Conservation (phyloP, 805 yeast genomes). For the Debaryomyces prosopidis region DNA sequence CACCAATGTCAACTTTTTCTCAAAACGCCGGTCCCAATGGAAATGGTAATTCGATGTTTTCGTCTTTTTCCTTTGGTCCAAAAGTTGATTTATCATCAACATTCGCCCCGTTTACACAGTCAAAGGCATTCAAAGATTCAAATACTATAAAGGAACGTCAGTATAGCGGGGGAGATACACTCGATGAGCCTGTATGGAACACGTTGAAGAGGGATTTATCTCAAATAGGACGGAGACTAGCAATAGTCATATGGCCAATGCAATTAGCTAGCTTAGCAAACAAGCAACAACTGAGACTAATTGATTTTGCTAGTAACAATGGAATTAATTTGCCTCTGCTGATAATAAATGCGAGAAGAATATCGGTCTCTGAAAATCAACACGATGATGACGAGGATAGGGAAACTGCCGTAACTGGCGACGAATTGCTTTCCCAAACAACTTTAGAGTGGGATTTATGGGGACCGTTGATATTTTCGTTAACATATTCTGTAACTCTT, state of each 20-base stretch:
- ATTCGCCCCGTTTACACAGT: conserved; percentile 31
- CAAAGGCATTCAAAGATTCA: conserved; percentile 17
- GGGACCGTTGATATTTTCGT: conserved; percentile 71
- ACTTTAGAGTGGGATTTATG: conserved; percentile 61
- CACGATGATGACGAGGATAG: conserved; percentile 23
- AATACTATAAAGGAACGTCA: conserved; percentile 46
- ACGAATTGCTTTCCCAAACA: conserved; percentile 10
- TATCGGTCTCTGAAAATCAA: conserved; percentile 25
- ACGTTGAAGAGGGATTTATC: conserved; percentile 47
- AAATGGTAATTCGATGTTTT: not conserved
- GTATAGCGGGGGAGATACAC: conserved; percentile 67
- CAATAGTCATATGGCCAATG: conserved; percentile 46
- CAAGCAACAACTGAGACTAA: conserved; percentile 32
- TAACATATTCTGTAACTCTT: conserved; percentile 53
- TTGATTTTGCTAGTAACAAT: conserved; percentile 34
- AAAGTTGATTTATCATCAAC: conserved; percentile 35
- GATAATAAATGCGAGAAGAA: conserved; percentile 26
- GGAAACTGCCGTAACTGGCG: conserved; percentile 21
- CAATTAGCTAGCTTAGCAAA: conserved; percentile 37
- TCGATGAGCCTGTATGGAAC: conserved; percentile 65
- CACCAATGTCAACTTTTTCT: not conserved
- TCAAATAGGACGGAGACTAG: conserved; percentile 36
- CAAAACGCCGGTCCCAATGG: not conserved
- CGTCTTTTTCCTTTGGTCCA: conserved; percentile 20
- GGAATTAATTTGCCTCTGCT: conserved; percentile 38